Evolutionary conservation across 768 basidiomycete species (phyloP).

Genomic region (Boletus barrowsii): DNA sequence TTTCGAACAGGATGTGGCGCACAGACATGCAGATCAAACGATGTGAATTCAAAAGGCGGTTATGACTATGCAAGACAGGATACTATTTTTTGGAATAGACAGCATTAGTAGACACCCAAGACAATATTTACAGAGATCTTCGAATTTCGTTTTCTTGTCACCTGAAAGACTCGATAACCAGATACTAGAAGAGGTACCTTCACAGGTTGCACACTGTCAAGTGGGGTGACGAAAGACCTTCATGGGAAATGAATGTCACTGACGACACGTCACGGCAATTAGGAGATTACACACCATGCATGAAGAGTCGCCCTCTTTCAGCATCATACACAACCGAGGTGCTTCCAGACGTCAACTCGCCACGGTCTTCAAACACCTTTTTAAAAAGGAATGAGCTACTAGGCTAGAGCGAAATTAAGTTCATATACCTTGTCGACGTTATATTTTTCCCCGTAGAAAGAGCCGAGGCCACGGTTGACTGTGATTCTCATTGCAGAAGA

Average conservation of each 20-base stretch:
- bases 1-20: neutral
- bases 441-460: conserved; percentile 61
- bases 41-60: too few species aligned
- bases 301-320: conserved; percentile 46
- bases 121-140: neutral
- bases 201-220: conserved; percentile 33
- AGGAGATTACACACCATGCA: conserved; percentile 47
- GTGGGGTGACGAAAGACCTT: conserved; percentile 35
- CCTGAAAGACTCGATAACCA: neutral
- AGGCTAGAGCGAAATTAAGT: neutral
- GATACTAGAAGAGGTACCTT: neutral
- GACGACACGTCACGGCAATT: conserved; percentile 4
- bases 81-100: neutral
- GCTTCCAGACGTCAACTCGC: conserved; percentile 49
- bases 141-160: neutral
- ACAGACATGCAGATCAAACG: conserved; percentile 2
- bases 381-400: conserved; percentile 6
- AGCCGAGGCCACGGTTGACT: conserved; percentile 46
- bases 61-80: neutral
- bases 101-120: too few species aligned
- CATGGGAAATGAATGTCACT: conserved; percentile 3
- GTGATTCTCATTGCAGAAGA: conserved; percentile 52
- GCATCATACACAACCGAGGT: conserved; percentile 60
- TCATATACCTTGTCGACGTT: conserved; percentile 51
- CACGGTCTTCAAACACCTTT: conserved; percentile 69